phyloP scores from a whole-genome alignment of 371 early-diverging fungal species.

The Mucor piriformis region DNA sequence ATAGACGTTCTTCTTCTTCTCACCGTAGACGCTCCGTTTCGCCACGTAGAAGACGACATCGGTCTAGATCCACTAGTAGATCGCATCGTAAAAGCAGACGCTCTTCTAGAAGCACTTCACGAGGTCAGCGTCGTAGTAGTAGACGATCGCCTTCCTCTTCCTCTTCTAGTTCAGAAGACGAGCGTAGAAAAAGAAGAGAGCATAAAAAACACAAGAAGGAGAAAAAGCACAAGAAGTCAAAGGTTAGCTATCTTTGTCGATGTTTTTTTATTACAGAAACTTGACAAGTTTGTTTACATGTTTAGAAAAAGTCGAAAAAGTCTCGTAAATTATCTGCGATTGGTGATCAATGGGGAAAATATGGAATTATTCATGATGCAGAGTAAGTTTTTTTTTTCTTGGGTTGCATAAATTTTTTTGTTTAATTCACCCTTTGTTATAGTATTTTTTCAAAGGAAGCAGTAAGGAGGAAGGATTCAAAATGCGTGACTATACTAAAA shows the following conservation, averaged over 20 bases:
- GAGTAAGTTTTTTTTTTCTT: conserved; percentile 34
- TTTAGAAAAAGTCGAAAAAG: conserved; percentile 42
- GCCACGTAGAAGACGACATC: neutral
- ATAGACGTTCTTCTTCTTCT: conserved; percentile 2
- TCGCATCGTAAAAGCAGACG: neutral
- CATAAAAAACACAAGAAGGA: conserved; percentile 47
- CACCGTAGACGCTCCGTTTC: conserved; percentile 1
- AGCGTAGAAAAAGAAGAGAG: conserved; percentile 14
- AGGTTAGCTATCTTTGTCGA: conserved; percentile 8
- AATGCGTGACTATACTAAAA: too few relatives aligned
- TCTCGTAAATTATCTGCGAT: conserved; percentile 22
- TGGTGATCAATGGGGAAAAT: conserved; percentile 53
- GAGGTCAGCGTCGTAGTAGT: too few relatives aligned
- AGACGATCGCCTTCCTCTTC: neutral
- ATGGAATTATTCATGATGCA: conserved; percentile 62
- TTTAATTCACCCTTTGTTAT: neutral
- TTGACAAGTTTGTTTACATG: neutral
- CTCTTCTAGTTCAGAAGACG: conserved; percentile 8
- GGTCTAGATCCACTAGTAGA: neutral
- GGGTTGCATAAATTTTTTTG: neutral
- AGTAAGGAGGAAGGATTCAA: conserved; percentile 24
- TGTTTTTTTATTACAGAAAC: too few relatives aligned
- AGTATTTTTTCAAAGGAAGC: conserved; percentile 64
- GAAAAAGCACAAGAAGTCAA: conserved; percentile 37
- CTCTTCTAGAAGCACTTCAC: neutral